phyloP scores from a whole-genome alignment of 2,329 filamentous ascomycete species.

The Chalaropsis ovoidea region DNA sequence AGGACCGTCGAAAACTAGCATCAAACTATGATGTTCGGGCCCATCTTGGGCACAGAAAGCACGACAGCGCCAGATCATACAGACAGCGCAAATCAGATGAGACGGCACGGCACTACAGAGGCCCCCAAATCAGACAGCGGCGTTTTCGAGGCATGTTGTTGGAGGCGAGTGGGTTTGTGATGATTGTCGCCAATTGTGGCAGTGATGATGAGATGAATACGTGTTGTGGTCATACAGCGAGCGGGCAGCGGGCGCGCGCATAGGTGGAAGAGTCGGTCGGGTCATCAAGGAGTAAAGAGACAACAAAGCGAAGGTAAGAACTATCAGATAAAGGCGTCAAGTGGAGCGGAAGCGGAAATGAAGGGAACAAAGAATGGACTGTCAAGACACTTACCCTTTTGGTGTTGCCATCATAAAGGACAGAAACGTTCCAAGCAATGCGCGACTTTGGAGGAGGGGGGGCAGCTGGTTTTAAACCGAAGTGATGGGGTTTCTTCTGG shows the following conservation, averaged over 20 bases:
- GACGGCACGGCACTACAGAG: not conserved
- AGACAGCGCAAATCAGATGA: too few species aligned
- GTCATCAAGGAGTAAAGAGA: not conserved
- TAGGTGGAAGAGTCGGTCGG: not conserved
- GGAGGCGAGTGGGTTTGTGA: not conserved
- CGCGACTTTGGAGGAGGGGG: conserved; percentile 22
- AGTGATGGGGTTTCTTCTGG: conserved; percentile 13
- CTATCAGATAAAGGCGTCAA: not conserved
- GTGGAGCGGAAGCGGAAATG: not conserved
- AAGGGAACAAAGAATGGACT: conserved; percentile 14
- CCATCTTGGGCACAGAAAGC: not conserved
- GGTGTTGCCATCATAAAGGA: conserved; percentile 24
- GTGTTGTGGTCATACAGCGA: not conserved
- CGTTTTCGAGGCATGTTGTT: not conserved
- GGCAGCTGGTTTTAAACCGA: conserved; percentile 20
- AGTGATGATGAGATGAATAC: not conserved
- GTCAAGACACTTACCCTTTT: conserved; percentile 22
- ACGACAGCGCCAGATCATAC: not conserved
- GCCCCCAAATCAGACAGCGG: not conserved
- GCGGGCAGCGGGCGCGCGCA: not conserved
- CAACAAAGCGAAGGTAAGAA: not conserved
- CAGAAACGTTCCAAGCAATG: conserved; percentile 15
- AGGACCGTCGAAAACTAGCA: not conserved
- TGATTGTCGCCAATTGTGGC: not conserved
- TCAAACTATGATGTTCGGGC: conserved; percentile 1